Base-by-base conservation (phyloP, 164 flowering plant species). In the Chimonanthus salicifolius region DNA sequence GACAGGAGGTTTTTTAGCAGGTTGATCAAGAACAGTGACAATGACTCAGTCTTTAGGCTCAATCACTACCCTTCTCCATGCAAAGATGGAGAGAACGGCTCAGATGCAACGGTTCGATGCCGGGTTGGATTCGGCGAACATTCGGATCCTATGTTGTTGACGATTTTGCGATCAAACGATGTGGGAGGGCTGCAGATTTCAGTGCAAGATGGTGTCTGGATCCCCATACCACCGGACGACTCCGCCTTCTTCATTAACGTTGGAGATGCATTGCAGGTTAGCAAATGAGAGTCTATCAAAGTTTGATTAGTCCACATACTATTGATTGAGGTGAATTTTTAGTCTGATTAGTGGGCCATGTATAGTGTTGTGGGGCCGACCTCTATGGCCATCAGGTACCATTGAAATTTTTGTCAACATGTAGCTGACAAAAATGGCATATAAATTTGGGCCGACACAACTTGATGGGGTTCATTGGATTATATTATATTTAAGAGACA, bases 1-100 rank as follows among this genome's bases (percentile, higher is more conserved):
- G 88, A 88, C 54, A 85, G 78, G 72, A 51, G 68, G 6, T 74
- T 74, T 2, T 80, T 91, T 69, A 93, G 94, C 70, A 76, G 71
- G 5, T 76, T 91, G 15, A 83, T 91, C 81, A 81, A 78, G 64
- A 89, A 86, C 78, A 77, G 76, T 69, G 81, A 86, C 1, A 87
- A 83, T 79, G 98, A 93, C 75, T 91, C 97, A 1, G 48, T 86
- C n/a, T 75, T 91, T 20, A 73, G 97, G 71, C 75, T 93, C 72
- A 93, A 93, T 83, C 87, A 88, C 87, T 93, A 91, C 71, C 98
- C 94, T 54, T 54, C n/a, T 11, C 0, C 33, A 33, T 10, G 60
- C 16, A 4, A 63, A 9, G 21, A 63, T 33, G 0, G 18, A 18
- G 11, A 9, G 7, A 63, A 18, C 8, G 10, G 18, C 11, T 18